Evolutionary conservation across 2,329 filamentous ascomycete species (phyloP), one percentile per base, ranked within the genome.

Genomic region (Graphilbum ipis-grandicollis): DNA sequence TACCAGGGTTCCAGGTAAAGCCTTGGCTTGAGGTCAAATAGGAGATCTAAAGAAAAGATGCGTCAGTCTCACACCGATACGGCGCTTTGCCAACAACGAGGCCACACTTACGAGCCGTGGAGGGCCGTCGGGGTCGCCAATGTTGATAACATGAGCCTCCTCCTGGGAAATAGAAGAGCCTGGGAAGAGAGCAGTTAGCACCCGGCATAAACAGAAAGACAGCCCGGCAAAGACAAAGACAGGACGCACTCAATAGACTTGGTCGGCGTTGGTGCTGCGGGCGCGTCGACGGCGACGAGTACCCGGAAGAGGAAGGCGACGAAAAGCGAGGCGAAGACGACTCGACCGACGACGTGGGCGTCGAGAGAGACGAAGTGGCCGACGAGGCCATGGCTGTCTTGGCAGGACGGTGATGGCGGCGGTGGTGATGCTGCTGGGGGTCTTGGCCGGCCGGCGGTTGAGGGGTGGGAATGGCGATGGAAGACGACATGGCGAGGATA

Each of bases 1-100:
- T 59, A 78, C 75, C 75, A 54, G 80, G 79, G 55, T 86, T 86
- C 80, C 80, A 88, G 42, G 76, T 73, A 50, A 84, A 88, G 39
- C 80, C 80, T 56, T 88, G 80, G 50, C 75, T 79, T 6, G 76
- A 78, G 42, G 80, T 76, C 35, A 86, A 71, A 53, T 83, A 88
- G 18, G 79, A 81, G 44, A 86, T 83, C 79, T 84, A 46, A 37
- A 46, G 37, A n/a, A n/a, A n/a, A n/a, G n/a, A n/a, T n/a, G n/a
- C n/a, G n/a, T n/a, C n/a, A n/a, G n/a, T n/a, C n/a, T n/a, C n/a
- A n/a, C n/a, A n/a, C n/a, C n/a, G n/a, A n/a, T n/a, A n/a, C n/a
- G n/a, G n/a, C n/a, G n/a, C n/a, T n/a, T n/a, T n/a, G n/a, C n/a
- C n/a, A n/a, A n/a, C 22, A 21, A 21, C 26, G 29, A 19, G 29